Base-by-base conservation (phyloP, 345 rosid species). In the Hibiscus mutabilis region DNA sequence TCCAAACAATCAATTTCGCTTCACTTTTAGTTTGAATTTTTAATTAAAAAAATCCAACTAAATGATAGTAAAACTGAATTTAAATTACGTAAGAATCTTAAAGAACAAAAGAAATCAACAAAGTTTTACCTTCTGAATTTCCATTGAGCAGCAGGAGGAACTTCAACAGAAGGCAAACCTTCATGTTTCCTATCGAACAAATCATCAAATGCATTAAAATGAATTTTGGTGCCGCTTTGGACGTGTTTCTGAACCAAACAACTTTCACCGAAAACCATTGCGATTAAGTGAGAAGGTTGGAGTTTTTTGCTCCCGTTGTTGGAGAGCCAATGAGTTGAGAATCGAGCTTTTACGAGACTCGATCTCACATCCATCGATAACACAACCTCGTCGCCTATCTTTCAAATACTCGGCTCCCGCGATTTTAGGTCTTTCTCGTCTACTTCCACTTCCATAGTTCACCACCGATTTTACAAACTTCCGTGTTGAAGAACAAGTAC, bases 141-240 rank as follows among this genome's bases (percentile, higher is more conserved):
- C 99, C 99, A 95, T 81, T 85, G 58, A 24, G 88, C 96, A 0
- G 99, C 97, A 1, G 97, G 96, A 63, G 99, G 99, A 78, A 95
- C 97, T 78, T 95, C 90, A 79, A 92, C 97, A 0, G 99, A 94
- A 1, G 97, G 97, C 79, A 92, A 84, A 22, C 84, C 86, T 79
- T 90, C 96, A 74, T 89, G 70, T 80, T 90, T 92, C 92, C 99
- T 90, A 16, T 92, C 97, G 22, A 72, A 51, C 27, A 90, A 79
- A n/a, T 97, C 97, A 78, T 92, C 97, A 79, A 89, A 86, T 5
- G 97, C 99, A 75, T 89, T 90, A 33, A 90, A 90, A 83, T 89
- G 90, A 69, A 90, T 84, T 77, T 85, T 83, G 18, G 72, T 70
- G 25, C 93, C 83, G 66, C 89, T 92, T 25, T 69, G 51, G 49